Evolutionary conservation across 1,284 basidiomycete genomes (phyloP).

Genomic region (Cryptococcus sp.): DNA sequence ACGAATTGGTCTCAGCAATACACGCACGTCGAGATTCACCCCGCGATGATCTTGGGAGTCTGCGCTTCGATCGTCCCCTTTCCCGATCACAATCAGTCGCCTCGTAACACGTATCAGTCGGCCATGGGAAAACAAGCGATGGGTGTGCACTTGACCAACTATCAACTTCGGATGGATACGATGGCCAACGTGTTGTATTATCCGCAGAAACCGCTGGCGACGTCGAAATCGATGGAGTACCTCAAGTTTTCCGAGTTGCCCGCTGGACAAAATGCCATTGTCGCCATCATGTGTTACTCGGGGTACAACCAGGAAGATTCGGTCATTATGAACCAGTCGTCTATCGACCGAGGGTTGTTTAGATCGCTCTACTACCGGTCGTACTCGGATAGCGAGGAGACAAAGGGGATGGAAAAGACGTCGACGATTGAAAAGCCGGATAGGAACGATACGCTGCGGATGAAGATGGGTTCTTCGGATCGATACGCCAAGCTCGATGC

Average conservation of each 20-base stretch:
- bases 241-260: constrained; percentile 96
- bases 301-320: constrained; percentile 99
- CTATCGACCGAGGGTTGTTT: constrained; percentile 96
- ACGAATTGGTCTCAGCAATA: constrained; percentile 78
- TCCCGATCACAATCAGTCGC: constrained; percentile 99
- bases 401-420: constrained; percentile 81
- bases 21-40: constrained; percentile 99
- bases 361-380: constrained; percentile 97
- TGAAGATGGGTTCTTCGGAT: constrained; percentile 84
- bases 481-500: constrained; percentile 93
- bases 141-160: constrained; percentile 97
- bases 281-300: constrained; percentile 97
- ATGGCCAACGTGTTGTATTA: constrained; percentile 98
- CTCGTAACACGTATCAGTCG: constrained; percentile 98
- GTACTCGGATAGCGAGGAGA: constrained; percentile 98
- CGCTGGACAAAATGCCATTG: constrained; percentile 96
- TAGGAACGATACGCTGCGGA: constrained; percentile 83
- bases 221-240: constrained; percentile 98
- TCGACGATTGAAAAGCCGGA: constrained; percentile 98
- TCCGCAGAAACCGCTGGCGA: constrained; percentile 96
- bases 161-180: constrained; percentile 95
- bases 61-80: constrained; percentile 99
- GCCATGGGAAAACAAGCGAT: constrained; percentile 99
- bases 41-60: constrained; percentile 97
- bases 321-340: constrained; percentile 99